Evolutionary conservation across 2,329 filamentous ascomycete species (phyloP).

Genomic region (Nemania bipapillata): DNA sequence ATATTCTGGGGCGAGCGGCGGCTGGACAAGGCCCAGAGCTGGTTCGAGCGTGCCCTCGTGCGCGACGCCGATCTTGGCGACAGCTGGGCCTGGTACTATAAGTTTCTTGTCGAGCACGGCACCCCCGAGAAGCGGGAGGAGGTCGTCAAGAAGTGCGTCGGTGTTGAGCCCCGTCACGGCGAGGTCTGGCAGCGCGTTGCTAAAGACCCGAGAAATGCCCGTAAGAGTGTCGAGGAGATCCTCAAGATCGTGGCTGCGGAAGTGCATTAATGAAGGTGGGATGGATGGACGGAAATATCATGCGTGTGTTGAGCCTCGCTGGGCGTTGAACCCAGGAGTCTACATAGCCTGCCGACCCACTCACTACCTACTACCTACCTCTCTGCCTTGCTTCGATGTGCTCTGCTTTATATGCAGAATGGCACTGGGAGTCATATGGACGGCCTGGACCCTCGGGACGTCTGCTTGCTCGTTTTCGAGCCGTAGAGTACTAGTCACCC

Average conservation of each 20-base stretch:
- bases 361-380: not conserved
- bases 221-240: constrained; percentile 80
- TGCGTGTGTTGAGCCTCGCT: too few relatives aligned
- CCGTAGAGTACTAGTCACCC: not conserved
- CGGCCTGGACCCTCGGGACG: not conserved
- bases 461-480: not conserved
- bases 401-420: not conserved
- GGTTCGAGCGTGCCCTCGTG: constrained; percentile 96
- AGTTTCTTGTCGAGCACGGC: constrained; percentile 90
- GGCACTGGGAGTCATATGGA: not conserved
- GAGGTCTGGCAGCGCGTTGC: constrained; percentile 88
- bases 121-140: constrained; percentile 92
- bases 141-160: constrained; percentile 80
- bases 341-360: too few relatives aligned
- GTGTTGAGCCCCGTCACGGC: constrained; percentile 89
- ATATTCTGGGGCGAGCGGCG: constrained; percentile 96
- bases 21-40: constrained; percentile 92
- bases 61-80: constrained; percentile 89
- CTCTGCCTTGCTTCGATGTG: not conserved
- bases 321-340: too few relatives aligned
- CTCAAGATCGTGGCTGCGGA: constrained; percentile 76
- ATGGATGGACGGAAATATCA: not conserved
- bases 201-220: constrained; percentile 85
- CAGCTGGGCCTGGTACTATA: constrained; percentile 98
- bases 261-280: constrained; percentile 35